phyloP scores from a whole-genome alignment of 768 basidiomycete genomes.

The Butyriboletus loyo region DNA sequence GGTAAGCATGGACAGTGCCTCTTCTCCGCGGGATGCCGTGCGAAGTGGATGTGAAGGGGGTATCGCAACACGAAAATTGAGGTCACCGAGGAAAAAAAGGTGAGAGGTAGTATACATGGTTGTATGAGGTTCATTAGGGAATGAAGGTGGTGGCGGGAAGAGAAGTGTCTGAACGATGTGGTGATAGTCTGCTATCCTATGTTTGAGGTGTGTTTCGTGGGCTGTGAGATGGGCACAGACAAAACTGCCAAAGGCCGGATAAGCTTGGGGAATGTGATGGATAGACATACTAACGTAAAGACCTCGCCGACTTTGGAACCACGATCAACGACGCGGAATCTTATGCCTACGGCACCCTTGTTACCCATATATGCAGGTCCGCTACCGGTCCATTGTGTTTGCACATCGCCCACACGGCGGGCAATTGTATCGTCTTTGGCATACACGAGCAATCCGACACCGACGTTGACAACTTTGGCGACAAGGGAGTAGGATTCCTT shows the following conservation, averaged over 20 bases:
- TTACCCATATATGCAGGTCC: conserved; percentile 84
- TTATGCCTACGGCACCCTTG: conserved; percentile 89
- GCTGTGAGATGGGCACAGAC: conserved; percentile 91
- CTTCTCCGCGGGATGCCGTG: conserved; percentile 31
- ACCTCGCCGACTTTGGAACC: conserved; percentile 64
- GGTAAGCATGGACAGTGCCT: conserved; percentile 41
- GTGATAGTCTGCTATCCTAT: conserved; percentile 73
- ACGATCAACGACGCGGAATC: conserved; percentile 66
- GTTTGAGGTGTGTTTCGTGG: conserved; percentile 59
- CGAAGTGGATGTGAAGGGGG: conserved; percentile 53
- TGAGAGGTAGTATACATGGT: conserved; percentile 85
- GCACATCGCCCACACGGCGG: conserved; percentile 57
- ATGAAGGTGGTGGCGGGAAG: conserved; percentile 55
- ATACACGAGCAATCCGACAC: conserved; percentile 86
- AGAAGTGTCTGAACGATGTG: conserved; percentile 79
- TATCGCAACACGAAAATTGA: conserved; percentile 84
- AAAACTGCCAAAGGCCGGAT: conserved; percentile 51
- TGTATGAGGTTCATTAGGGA: conserved; percentile 39
- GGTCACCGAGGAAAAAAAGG: conserved; percentile 89
- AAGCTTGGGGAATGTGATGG: not conserved
- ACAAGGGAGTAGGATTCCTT: conserved; percentile 77
- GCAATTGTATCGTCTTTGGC: conserved; percentile 68
- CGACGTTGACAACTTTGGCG: conserved; percentile 78
- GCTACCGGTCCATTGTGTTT: conserved; percentile 74
- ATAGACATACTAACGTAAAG: conserved; percentile 65